Conservation (phyloP, 257 asterid genomes). For the Plantago major region DNA sequence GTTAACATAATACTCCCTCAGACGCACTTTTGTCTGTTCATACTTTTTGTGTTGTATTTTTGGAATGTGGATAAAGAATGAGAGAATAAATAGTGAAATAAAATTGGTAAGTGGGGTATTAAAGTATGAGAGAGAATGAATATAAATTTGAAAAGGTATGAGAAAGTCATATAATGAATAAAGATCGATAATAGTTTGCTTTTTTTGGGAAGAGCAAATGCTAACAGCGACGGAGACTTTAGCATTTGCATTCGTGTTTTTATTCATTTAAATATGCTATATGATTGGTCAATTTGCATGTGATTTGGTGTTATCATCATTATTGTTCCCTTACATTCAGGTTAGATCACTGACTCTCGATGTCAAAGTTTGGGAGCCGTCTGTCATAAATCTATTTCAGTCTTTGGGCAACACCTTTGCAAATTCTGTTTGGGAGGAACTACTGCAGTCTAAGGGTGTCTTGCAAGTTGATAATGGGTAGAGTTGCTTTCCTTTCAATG, state of each 20-base stretch:
- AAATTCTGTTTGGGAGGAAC: conserved; percentile 92
- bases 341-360: conserved; percentile 97
- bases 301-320: conserved; percentile 6
- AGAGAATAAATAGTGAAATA: not conserved
- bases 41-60: too few species aligned
- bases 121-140: not conserved
- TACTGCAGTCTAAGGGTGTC: conserved; percentile 68
- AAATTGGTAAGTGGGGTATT: not conserved
- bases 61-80: too few species aligned
- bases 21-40: too few species aligned
- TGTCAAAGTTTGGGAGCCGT: conserved; percentile 97
- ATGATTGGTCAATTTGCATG: not conserved
- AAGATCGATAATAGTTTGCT: too few species aligned
- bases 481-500: conserved; percentile 15
- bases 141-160: not conserved
- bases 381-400: conserved; percentile 85
- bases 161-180: not conserved
- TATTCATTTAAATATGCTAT: not conserved
- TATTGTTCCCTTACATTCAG: conserved; percentile 39
- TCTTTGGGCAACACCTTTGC: conserved; percentile 86
- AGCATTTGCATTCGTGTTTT: too few species aligned
- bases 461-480: conserved; percentile 76
- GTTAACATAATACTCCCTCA: too few species aligned
- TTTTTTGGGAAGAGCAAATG: too few species aligned
- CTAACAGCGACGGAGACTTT: too few species aligned